A percentile compares a stretch with the other conserved stretches of the same genome.
phyloP scores from a whole-genome alignment of 2,329 filamentous ascomycete species.

The Xylogone sp. region DNA sequence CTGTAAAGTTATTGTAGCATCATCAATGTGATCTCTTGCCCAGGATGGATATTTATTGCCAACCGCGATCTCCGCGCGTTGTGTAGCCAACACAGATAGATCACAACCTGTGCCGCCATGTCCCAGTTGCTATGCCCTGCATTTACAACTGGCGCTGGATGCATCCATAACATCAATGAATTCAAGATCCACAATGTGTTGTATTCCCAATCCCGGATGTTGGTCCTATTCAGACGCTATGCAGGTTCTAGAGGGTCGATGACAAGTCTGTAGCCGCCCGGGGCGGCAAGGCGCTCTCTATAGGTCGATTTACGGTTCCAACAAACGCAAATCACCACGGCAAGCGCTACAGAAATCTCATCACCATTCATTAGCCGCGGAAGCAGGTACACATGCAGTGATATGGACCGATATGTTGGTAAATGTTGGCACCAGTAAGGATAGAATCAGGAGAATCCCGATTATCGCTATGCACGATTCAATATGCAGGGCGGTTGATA shows the following conservation, averaged over 20 bases:
- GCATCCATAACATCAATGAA: neutral
- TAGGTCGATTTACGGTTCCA: neutral
- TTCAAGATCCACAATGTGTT: neutral
- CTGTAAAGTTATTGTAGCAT: no score
- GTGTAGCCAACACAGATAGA: neutral
- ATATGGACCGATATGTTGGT: neutral
- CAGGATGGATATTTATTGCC: no score
- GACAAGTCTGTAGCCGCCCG: neutral
- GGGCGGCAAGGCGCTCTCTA: neutral
- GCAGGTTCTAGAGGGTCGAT: neutral
- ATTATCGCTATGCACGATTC: neutral
- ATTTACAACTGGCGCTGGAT: neutral
- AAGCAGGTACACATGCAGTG: neutral
- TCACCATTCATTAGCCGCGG: neutral
- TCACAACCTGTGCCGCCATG: neutral
- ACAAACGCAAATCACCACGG: neutral
- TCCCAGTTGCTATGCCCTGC: neutral
- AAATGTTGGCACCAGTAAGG: neutral
- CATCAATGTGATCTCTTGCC: no score
- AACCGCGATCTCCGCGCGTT: no score
- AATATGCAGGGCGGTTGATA: neutral
- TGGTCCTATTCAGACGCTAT: neutral
- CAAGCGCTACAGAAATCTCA: neutral
- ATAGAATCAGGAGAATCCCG: neutral
- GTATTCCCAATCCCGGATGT: neutral